These are phyloP conservation scores for Phytopythium delawarense DNA, from an alignment of 352 stramenopile genomes.

Conservation along the genomic window DNA sequence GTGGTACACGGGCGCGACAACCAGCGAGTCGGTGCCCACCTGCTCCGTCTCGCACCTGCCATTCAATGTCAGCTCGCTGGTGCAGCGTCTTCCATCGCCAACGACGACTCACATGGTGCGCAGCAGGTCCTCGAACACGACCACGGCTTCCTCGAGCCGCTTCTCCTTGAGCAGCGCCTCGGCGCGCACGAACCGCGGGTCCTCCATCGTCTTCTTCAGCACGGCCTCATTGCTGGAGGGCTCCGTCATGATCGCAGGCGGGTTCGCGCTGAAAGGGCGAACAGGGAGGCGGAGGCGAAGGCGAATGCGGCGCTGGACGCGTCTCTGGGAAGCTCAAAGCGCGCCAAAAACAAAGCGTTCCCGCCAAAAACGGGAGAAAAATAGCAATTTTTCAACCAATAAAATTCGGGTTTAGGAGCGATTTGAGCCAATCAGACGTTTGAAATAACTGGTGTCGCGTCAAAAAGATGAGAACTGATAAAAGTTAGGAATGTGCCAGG, in stretches of 20 bases:
- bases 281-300: neutral
- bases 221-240: constrained; percentile 1
- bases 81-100: neutral
- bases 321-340: too few relatives aligned
- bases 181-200: constrained; percentile 73
- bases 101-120: constrained; percentile 38
- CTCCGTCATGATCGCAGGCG: constrained; percentile 3
- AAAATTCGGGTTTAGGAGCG: too few relatives aligned
- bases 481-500: too few relatives aligned
- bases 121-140: constrained; percentile 70
- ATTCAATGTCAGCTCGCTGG: too few relatives aligned
- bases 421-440: too few relatives aligned
- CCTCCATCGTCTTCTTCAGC: constrained; percentile 56
- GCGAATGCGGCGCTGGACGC: neutral
- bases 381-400: too few relatives aligned
- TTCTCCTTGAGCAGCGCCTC: constrained; percentile 74
- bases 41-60: constrained; percentile 58
- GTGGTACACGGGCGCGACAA: constrained; percentile 72
- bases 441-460: too few relatives aligned
- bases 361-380: too few relatives aligned
- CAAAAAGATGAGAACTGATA: too few relatives aligned
- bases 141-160: constrained; percentile 75
- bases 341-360: too few relatives aligned
- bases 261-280: too few relatives aligned
- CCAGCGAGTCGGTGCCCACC: constrained; percentile 51